A percentile compares a stretch with the other conserved stretches of the same genome.
Evolutionary conservation across 805 yeast species (phyloP).

Genomic region (Yamadazyma tumulicola): DNA sequence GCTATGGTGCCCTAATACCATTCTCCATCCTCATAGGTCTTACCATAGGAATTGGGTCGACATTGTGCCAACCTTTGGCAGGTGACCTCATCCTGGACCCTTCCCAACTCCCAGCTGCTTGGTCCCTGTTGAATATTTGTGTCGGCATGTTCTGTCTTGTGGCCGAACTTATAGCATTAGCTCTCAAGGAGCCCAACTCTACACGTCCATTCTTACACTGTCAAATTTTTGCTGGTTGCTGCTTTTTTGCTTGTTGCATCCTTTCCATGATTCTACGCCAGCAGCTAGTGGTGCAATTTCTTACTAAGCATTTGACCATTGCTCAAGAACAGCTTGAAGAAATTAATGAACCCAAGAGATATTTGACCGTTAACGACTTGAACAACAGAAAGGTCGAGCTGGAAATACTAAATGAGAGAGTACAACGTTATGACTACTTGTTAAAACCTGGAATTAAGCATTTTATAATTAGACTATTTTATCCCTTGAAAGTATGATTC

Average conservation of each 20-base stretch:
- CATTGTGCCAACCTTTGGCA: slow-evolving; percentile 22
- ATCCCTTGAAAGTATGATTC: slow-evolving; percentile 16
- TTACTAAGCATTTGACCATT: slow-evolving; percentile 22
- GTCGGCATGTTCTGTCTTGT: slow-evolving; percentile 34
- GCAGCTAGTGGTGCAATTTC: slow-evolving; percentile 42
- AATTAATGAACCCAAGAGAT: slow-evolving; percentile 3
- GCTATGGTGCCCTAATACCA: slow-evolving; percentile 28
- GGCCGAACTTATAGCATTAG: slow-evolving; percentile 54
- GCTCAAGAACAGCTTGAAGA: neutral
- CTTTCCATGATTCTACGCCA: slow-evolving; percentile 49
- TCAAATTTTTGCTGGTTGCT: slow-evolving; percentile 54
- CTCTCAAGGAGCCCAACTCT: slow-evolving; percentile 28
- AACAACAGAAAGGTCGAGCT: neutral
- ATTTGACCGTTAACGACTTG: slow-evolving; percentile 3
- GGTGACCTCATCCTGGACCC: slow-evolving; percentile 20
- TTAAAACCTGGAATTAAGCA: slow-evolving; percentile 6
- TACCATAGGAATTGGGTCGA: slow-evolving; percentile 28
- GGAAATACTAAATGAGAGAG: slow-evolving; percentile 9
- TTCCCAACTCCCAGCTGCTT: slow-evolving; percentile 30
- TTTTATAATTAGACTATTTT: slow-evolving; percentile 16
- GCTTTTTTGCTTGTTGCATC: slow-evolving; percentile 40
- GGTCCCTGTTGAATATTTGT: slow-evolving; percentile 37
- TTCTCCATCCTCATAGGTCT: slow-evolving; percentile 28
- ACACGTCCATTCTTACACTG: slow-evolving; percentile 49
- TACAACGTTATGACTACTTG: slow-evolving; percentile 16